These are phyloP conservation scores for Boletus vermiculosoides DNA, from an alignment of 768 basidiomycete genomes.

Conservation along the genomic window DNA sequence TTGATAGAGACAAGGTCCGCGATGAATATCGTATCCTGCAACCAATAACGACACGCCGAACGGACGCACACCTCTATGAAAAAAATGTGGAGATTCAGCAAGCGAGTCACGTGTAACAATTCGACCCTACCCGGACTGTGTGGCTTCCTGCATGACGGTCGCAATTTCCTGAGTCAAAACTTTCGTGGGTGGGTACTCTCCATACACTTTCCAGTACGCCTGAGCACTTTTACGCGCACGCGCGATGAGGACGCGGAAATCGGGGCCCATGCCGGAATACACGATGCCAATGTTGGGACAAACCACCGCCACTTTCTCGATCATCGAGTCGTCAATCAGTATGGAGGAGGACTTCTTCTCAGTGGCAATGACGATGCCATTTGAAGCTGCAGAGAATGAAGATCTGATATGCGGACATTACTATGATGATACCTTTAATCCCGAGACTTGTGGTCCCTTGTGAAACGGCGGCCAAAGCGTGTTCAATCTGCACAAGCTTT, in stretches of 20 bases:
- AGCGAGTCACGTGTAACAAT: slow-evolving; percentile 22
- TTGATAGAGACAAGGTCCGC: slow-evolving; percentile 97
- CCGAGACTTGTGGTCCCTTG: slow-evolving; percentile 96
- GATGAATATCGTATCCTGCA: slow-evolving; percentile 92
- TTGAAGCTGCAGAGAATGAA: slow-evolving; percentile 67
- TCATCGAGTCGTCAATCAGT: slow-evolving; percentile 95
- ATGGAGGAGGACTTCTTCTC: slow-evolving; percentile 99
- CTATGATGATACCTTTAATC: slow-evolving; percentile 76
- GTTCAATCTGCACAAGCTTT: slow-evolving; percentile 99
- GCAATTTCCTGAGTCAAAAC: slow-evolving; percentile 97
- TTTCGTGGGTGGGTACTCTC: slow-evolving; percentile 96
- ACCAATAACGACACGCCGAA: slow-evolving; percentile 97
- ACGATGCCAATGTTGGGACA: slow-evolving; percentile 99
- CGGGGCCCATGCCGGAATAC: slow-evolving; percentile 99
- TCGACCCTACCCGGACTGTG: slow-evolving; percentile 86
- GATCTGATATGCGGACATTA: slow-evolving; percentile 26
- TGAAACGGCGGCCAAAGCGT: slow-evolving; percentile 94
- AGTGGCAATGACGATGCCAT: slow-evolving; percentile 98
- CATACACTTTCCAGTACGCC: slow-evolving; percentile 99
- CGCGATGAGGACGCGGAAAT: slow-evolving; percentile 91
- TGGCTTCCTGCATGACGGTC: slow-evolving; percentile 98
- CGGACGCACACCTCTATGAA: slow-evolving; percentile 91
- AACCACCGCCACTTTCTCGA: slow-evolving; percentile 95
- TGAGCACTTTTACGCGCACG: slow-evolving; percentile 98
- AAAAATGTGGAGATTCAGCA: slow-evolving; percentile 33